phyloP scores from a whole-genome alignment of 2,329 filamentous ascomycete genomes.

The Phyllosticta paracitricarpa region DNA sequence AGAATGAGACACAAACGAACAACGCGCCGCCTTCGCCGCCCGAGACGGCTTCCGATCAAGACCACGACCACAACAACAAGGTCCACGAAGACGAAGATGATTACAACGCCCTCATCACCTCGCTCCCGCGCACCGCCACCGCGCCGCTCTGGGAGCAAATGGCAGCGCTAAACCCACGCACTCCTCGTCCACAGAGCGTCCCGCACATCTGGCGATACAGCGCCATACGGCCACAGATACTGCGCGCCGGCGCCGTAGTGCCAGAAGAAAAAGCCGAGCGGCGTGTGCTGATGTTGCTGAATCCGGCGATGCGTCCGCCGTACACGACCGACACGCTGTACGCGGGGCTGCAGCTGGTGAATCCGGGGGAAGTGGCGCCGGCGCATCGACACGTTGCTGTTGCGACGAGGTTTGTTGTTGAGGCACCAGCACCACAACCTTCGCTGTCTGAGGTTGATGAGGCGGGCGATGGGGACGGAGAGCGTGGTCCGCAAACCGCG shows the following conservation, averaged over 20 bases:
- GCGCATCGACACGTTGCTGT: constrained; percentile 49
- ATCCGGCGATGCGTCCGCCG: constrained; percentile 31
- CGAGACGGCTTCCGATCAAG: neutral
- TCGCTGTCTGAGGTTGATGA: neutral
- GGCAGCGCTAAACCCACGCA: constrained; percentile 36
- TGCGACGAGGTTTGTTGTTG: constrained; percentile 49
- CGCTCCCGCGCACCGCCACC: neutral
- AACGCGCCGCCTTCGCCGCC: neutral
- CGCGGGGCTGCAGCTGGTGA: constrained; percentile 47
- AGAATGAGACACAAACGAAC: neutral
- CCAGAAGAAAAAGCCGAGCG: constrained; percentile 30
- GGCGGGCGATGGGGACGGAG: neutral
- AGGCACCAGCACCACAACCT: constrained; percentile 25
- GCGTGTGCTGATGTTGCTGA: constrained; percentile 33
- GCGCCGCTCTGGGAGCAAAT: constrained; percentile 42
- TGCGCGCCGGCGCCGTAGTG: constrained; percentile 27
- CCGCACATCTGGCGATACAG: constrained; percentile 32
- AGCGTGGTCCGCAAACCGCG: constrained; percentile 28
- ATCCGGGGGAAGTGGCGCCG: constrained; percentile 45
- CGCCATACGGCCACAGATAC: constrained; percentile 24
- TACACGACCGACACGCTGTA: constrained; percentile 51
- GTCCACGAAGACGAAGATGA: neutral
- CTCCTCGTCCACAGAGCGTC: constrained; percentile 34
- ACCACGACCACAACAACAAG: neutral
- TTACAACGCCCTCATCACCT: neutral